These are phyloP conservation scores for Penicillium psychrosexuale DNA, from an alignment of 2,329 filamentous ascomycete genomes.

Conservation along the genomic window DNA sequence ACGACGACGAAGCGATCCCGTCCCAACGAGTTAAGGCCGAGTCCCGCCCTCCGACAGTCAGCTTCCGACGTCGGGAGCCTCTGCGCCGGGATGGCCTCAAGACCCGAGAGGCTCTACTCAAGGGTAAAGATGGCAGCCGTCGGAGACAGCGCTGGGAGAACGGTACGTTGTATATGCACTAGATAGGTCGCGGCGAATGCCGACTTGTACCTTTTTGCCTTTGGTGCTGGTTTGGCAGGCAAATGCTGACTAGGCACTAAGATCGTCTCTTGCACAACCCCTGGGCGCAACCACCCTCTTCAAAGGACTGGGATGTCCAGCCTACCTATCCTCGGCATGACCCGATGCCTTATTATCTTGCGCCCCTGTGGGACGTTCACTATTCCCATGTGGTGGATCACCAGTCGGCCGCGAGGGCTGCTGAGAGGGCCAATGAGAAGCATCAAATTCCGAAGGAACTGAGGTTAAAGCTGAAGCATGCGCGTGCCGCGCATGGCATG, in stretches of 20 bases:
- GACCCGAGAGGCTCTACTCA: constrained; percentile 71
- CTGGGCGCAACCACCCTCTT: constrained; percentile 75
- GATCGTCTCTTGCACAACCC: constrained; percentile 86
- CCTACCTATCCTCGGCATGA: constrained; percentile 74
- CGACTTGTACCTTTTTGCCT: neutral
- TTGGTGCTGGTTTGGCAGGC: neutral
- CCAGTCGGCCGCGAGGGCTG: constrained; percentile 37
- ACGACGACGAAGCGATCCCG: constrained; percentile 55
- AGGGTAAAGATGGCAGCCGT: constrained; percentile 86
- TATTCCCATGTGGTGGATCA: constrained; percentile 42
- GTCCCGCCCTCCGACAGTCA: constrained; percentile 36
- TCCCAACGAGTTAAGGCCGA: constrained; percentile 31
- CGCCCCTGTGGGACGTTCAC: constrained; percentile 74
- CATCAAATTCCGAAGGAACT: constrained; percentile 72
- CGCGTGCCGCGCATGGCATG: constrained; percentile 72
- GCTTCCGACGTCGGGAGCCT: constrained; percentile 52
- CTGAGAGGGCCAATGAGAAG: constrained; percentile 36
- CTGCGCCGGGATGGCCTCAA: constrained; percentile 61
- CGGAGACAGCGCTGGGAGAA: constrained; percentile 93
- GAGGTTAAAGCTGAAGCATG: constrained; percentile 73
- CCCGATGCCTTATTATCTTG: constrained; percentile 82
- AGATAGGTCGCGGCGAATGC: neutral
- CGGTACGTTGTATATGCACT: constrained; percentile 52
- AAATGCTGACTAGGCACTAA: constrained; percentile 41
- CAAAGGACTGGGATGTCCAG: constrained; percentile 76